A percentile compares a stretch with the other conserved stretches of the same genome.
phyloP scores from a whole-genome alignment of 352 stramenopile species.

The Aphanomyces stellatus region DNA sequence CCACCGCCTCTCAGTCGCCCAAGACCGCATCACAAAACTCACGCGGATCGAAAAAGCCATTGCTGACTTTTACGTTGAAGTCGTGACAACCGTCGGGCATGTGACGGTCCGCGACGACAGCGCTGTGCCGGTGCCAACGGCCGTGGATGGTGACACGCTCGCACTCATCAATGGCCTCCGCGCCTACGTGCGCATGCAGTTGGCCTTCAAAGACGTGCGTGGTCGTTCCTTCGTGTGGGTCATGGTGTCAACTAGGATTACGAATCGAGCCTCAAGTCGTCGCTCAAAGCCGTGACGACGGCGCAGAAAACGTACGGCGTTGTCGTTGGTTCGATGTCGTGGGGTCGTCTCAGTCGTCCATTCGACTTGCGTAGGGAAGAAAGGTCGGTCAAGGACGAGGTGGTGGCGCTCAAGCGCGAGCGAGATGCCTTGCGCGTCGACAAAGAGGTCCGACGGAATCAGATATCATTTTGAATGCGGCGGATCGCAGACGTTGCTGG shows the following conservation, averaged over 20 bases:
- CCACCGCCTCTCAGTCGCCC: conserved; percentile 48
- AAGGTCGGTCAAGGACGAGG: neutral
- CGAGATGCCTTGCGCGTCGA: neutral
- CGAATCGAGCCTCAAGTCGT: conserved; percentile 1
- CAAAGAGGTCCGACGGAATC: too few relatives aligned
- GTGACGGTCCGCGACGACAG: conserved; percentile 7
- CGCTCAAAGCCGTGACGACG: conserved; percentile 25
- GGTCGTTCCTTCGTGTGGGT: conserved; percentile 18
- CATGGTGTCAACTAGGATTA: conserved; percentile 32
- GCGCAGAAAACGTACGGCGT: conserved; percentile 26
- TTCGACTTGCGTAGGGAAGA: neutral
- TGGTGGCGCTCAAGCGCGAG: neutral
- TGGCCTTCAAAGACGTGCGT: conserved; percentile 34
- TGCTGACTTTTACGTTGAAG: conserved; percentile 63
- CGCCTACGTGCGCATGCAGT: conserved; percentile 56
- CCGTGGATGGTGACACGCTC: conserved; percentile 21
- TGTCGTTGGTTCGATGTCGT: neutral
- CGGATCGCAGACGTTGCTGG: neutral
- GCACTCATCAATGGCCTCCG: conserved; percentile 60
- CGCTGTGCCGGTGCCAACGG: neutral
- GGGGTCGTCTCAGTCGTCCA: neutral
- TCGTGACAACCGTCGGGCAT: conserved; percentile 36
- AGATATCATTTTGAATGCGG: too few relatives aligned
- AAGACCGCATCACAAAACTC: conserved; percentile 57
- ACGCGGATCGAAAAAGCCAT: conserved; percentile 51